Evolutionary conservation across 140 eudicot species (phyloP).

Genomic region (Flaveria floridana): DNA sequence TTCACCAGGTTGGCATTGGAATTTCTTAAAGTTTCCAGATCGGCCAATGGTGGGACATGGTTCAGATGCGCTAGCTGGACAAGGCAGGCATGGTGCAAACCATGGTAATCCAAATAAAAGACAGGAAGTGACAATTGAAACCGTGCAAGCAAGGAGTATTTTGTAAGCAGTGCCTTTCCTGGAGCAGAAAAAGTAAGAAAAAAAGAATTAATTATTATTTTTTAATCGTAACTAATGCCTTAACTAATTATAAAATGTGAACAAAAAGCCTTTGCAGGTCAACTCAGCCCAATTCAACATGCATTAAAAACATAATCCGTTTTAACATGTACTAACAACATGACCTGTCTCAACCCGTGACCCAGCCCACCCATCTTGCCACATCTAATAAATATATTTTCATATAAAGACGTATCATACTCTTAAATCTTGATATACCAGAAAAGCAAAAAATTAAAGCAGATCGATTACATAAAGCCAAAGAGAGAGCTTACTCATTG

Average conservation of each 20-base stretch:
- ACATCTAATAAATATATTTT: neutral
- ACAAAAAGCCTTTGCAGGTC: neutral
- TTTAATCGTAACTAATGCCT: neutral
- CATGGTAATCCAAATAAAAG: conserved; percentile 82
- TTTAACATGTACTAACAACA: too few relatives aligned
- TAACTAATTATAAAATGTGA: neutral
- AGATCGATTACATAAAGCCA: conserved; percentile 14
- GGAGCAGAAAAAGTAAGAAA: conserved; percentile 29
- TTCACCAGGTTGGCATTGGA: conserved; percentile 71
- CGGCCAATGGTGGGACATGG: conserved; percentile 92
- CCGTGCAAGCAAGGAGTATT: conserved; percentile 63
- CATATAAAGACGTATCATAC: neutral
- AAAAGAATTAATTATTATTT: neutral
- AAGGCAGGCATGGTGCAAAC: conserved; percentile 74
- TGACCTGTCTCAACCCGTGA: neutral
- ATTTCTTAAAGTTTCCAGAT: conserved; percentile 81
- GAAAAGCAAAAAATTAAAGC: conserved; percentile 1
- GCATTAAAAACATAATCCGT: too few relatives aligned
- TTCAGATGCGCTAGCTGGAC: conserved; percentile 69
- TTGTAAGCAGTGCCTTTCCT: conserved; percentile 65
- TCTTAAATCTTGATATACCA: neutral
- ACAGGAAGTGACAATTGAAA: conserved; percentile 73
- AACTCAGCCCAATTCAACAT: neutral
- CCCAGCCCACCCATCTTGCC: neutral
- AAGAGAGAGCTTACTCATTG: conserved; percentile 55